phyloP scores from a whole-genome alignment of 2,329 filamentous ascomycete species.

The Onygena corvina region DNA sequence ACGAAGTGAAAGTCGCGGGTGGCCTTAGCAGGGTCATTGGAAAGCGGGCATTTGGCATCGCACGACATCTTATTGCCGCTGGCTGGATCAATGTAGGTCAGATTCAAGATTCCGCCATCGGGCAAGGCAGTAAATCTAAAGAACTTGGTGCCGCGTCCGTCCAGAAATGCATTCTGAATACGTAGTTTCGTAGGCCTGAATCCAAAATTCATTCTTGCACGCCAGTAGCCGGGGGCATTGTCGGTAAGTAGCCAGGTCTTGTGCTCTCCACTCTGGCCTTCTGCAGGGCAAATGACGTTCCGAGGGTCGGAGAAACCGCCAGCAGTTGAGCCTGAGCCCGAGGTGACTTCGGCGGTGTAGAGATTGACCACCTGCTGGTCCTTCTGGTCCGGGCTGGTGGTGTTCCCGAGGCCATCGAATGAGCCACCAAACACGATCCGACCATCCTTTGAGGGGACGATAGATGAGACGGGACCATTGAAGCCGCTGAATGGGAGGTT shows the following conservation, averaged over 20 bases:
- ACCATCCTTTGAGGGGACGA: slow-evolving; percentile 64
- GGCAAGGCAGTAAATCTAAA: slow-evolving; percentile 80
- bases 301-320: slow-evolving; percentile 60
- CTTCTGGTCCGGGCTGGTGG: slow-evolving; percentile 46
- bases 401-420: slow-evolving; percentile 80
- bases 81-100: slow-evolving; percentile 70
- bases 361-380: slow-evolving; percentile 74
- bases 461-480: slow-evolving; percentile 81
- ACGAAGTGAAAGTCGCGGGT: slow-evolving; percentile 91
- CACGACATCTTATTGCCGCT: slow-evolving; percentile 59
- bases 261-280: slow-evolving; percentile 49
- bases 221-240: slow-evolving; percentile 65
- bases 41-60: slow-evolving; percentile 74
- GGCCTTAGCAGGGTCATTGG: slow-evolving; percentile 49
- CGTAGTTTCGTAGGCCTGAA: slow-evolving; percentile 80
- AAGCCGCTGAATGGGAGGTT: slow-evolving; percentile 86
- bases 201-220: slow-evolving; percentile 67
- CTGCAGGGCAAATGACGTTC: slow-evolving; percentile 65
- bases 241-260: slow-evolving; percentile 74
- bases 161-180: slow-evolving; percentile 72
- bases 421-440: slow-evolving; percentile 85
- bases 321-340: slow-evolving; percentile 48
- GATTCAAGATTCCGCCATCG: slow-evolving; percentile 85
- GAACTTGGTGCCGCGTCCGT: slow-evolving; percentile 75
- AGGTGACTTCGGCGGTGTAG: slow-evolving; percentile 59